Conservation (phyloP, 192 early-diverging fungal genomes). For the Mortierella hygrophila region DNA sequence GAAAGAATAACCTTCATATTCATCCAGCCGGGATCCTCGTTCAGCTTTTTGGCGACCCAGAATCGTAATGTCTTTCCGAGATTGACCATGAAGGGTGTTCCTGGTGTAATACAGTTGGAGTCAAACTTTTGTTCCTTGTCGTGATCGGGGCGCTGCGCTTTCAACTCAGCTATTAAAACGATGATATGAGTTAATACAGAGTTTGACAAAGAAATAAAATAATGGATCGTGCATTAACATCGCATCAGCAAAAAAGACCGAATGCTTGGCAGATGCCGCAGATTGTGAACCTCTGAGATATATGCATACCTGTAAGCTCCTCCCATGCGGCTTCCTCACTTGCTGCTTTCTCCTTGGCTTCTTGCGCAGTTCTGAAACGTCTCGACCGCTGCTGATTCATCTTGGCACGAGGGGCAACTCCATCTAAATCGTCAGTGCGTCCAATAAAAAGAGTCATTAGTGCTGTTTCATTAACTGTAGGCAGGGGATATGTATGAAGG, state of each 20-base stretch:
- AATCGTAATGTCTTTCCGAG: constrained; percentile 90
- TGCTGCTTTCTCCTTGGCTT: constrained; percentile 73
- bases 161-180: constrained; percentile 59
- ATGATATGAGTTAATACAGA: not conserved
- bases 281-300: not conserved
- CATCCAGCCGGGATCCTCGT: constrained; percentile 90
- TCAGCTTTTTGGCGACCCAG: constrained; percentile 88
- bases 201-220: not conserved
- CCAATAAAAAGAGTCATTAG: not conserved
- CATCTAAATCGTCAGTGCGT: constrained; percentile 66
- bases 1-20: constrained; percentile 90
- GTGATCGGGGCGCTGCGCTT: constrained; percentile 59
- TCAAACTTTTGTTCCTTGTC: constrained; percentile 82
- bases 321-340: constrained; percentile 58
- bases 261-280: not conserved
- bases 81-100: constrained; percentile 96
- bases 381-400: constrained; percentile 99
- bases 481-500: not conserved
- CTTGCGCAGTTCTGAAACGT: constrained; percentile 94
- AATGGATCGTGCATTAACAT: constrained; percentile 13
- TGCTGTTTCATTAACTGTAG: not conserved
- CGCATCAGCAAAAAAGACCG: constrained; percentile 22
- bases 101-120: constrained; percentile 98
- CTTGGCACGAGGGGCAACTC: constrained; percentile 99
- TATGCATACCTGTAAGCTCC: constrained; percentile 41